Base-by-base conservation (phyloP, 805 yeast genomes). In the Saccharomycopsis guyanensis region DNA sequence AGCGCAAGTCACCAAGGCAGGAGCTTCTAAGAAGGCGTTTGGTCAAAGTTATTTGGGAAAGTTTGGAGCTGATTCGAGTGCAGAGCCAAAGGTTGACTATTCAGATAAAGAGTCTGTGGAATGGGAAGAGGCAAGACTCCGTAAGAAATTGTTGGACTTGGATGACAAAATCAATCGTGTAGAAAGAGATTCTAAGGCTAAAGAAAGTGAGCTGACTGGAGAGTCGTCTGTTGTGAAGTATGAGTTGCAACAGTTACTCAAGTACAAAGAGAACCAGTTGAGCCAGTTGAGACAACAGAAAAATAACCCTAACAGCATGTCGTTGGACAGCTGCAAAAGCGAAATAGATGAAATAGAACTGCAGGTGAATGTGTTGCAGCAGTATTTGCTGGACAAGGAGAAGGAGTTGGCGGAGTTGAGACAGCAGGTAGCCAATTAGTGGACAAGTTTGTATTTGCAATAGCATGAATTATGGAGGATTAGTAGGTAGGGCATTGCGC, bases 51-150 rank as follows among this genome's bases (percentile, higher is more conserved):
- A 78, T 57, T 62, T 79, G 49, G 69, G 66, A 51, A 71, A 80
- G 60, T 66, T 82, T 49, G 82, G 87, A 15, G 66, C 75, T 12
- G n/a, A 25, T 20, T 36, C 24, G 20, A 46, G 42, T 31, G 33
- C 32, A 13, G 37, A 41, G 19, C 45, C 45, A n/a, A 45, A 41
- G 19, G 39, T 39, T 12, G 49, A 46, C 25, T 47, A 51, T 25
- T 48, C 57, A 24, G 49, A 49, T 40, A 36, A 78, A 3, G 75
- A 76, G 56, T 88, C 82, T n/a, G 79, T 87, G 1, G 96, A 88
- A 58, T 87, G 97, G 95, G 97, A 89, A 62, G 87, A 83, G 57
- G 94, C 83, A 13, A 74, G 93, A 55, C 72, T 88, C 54, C 79
- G 80, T 64, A 75, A 89, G 51, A 91, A 88, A 59, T 69, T 91